A percentile compares a stretch with the other conserved stretches of the same genome.
Conservation (phyloP, 139 green algal species). For the Yamagishiella unicocca region DNA sequence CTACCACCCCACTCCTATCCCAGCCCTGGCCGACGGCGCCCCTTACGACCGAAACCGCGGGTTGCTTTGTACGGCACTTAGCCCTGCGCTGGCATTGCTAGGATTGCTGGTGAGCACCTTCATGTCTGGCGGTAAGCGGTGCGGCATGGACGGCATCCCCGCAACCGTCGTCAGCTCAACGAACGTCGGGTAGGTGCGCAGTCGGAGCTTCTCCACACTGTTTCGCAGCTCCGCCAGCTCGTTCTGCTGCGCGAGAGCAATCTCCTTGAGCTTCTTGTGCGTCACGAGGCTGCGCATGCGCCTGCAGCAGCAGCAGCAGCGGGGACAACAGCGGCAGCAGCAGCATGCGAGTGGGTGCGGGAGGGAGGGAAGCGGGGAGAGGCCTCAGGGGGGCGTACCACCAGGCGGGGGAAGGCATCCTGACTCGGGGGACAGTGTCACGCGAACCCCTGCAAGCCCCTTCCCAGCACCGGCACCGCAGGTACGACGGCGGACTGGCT, state of each 20-base stretch:
- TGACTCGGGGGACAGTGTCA: too few species aligned
- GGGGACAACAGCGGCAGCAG: too few species aligned
- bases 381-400: too few species aligned
- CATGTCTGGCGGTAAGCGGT: slow-evolving; percentile 19
- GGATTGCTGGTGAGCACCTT: slow-evolving; percentile 13
- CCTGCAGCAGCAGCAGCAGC: too few species aligned
- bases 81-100: slow-evolving; percentile 5
- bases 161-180: slow-evolving; percentile 25
- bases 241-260: slow-evolving; percentile 66
- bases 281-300: slow-evolving; percentile 72
- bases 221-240: slow-evolving; percentile 62
- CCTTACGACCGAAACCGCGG: background rate
- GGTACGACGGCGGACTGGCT: too few species aligned
- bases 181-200: slow-evolving; percentile 77
- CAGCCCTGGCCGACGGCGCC: background rate
- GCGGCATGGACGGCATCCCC: background rate
- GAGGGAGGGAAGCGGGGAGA: too few species aligned
- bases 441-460: too few species aligned
- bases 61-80: background rate
- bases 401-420: too few species aligned
- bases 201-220: slow-evolving; percentile 64
- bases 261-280: slow-evolving; percentile 75
- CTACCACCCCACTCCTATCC: background rate
- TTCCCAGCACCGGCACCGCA: too few species aligned
- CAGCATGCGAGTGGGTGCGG: too few species aligned